These are phyloP conservation scores for Cucumis melo DNA, from an alignment of 306 rosid species.

Conservation along the genomic window DNA sequence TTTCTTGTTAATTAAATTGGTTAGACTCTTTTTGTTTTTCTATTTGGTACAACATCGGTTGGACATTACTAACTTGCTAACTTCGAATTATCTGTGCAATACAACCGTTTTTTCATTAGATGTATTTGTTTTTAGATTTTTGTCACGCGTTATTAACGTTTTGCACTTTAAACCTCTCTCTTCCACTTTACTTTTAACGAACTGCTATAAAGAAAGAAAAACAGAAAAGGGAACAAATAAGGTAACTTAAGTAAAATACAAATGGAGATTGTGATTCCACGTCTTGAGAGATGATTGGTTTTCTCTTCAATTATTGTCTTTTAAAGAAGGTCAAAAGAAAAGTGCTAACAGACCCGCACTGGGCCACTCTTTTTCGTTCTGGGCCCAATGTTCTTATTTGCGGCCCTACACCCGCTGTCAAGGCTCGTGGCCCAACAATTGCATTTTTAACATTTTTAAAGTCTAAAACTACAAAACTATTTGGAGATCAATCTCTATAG, in stretches of 20 bases:
- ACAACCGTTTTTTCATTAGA: no score
- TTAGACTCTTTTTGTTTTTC: no score
- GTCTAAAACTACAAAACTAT: no score
- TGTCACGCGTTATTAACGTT: no score
- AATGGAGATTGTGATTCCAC: background rate
- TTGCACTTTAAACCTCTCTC: background rate
- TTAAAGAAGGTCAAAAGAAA: background rate
- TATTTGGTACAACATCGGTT: no score
- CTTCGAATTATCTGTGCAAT: no score
- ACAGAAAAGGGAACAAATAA: no score
- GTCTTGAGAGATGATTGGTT: background rate
- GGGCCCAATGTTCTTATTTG: background rate
- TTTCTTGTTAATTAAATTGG: background rate
- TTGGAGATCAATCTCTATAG: no score
- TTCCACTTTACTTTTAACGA: no score
- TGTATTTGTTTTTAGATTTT: no score
- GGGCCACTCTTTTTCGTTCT: background rate
- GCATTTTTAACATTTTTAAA: background rate
- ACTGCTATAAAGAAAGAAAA: background rate
- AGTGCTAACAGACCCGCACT: background rate
- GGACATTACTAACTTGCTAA: no score
- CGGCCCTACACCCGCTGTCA: background rate
- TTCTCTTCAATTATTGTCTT: background rate
- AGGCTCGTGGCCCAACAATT: background rate
- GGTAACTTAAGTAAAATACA: background rate